These are phyloP conservation scores for Xylariaceae sp. DNA, from an alignment of 2,329 filamentous ascomycete species.

Conservation along the genomic window DNA sequence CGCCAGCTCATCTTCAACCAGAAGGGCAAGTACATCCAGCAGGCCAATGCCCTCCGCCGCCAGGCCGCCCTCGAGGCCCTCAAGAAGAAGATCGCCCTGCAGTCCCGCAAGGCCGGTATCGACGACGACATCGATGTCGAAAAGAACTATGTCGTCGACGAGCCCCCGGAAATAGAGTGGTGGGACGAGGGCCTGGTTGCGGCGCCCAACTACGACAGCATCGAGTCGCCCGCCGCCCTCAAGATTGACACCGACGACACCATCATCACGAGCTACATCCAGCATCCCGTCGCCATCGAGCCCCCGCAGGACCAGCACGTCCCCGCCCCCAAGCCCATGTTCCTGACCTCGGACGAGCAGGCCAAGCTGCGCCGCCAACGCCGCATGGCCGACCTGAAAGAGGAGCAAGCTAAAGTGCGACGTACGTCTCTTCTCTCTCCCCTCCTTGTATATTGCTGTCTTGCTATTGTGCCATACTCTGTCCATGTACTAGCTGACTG, in stretches of 20 bases:
- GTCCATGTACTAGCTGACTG: neutral
- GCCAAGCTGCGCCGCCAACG: constrained; percentile 86
- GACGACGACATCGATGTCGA: constrained; percentile 88
- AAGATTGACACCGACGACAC: constrained; percentile 77
- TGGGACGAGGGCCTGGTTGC: constrained; percentile 90
- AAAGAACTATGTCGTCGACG: constrained; percentile 81
- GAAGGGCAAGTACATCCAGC: constrained; percentile 95
- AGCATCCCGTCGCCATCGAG: constrained; percentile 87
- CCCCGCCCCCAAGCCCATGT: constrained; percentile 82
- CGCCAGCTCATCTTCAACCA: constrained; percentile 86
- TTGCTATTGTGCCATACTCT: neutral
- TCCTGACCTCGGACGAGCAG: constrained; percentile 85
- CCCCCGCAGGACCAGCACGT: constrained; percentile 85
- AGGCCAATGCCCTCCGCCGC: constrained; percentile 82
- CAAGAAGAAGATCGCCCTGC: constrained; percentile 88
- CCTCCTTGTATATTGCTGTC: neutral
- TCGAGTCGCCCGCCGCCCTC: constrained; percentile 62
- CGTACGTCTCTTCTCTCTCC: constrained; percentile 21
- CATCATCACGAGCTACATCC: constrained; percentile 86
- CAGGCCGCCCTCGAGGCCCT: constrained; percentile 89
- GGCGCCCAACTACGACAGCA: constrained; percentile 69
- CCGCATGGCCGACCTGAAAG: constrained; percentile 89
- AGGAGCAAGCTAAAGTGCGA: constrained; percentile 93
- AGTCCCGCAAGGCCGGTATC: constrained; percentile 85
- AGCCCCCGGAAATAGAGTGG: constrained; percentile 90